phyloP scores from a whole-genome alignment of 306 rosid species.

The Vigna angularis region DNA sequence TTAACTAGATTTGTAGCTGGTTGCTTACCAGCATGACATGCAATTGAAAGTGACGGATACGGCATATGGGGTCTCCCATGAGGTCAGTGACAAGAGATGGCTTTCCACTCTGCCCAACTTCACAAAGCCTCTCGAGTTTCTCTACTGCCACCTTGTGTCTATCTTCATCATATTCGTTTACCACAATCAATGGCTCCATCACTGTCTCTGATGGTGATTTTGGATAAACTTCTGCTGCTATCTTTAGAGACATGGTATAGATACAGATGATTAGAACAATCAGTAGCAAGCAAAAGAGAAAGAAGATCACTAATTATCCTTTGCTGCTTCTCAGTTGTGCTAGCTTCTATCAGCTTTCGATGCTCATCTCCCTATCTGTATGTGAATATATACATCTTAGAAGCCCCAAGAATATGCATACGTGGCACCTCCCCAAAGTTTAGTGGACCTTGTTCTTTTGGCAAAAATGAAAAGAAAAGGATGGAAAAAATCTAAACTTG shows the following conservation, averaged over 20 bases:
- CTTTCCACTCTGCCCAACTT: slow-evolving; percentile 70
- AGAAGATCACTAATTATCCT: slow-evolving; percentile 26
- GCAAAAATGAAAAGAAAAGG: slow-evolving; percentile 14
- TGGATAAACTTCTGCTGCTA: slow-evolving; percentile 62
- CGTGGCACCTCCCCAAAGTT: slow-evolving; percentile 61
- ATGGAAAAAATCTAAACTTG: slow-evolving; percentile 27
- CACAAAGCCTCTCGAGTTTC: slow-evolving; percentile 81
- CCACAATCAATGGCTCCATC: slow-evolving; percentile 41
- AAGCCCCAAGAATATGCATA: slow-evolving; percentile 45
- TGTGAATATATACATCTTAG: slow-evolving; percentile 44
- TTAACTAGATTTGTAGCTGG: slow-evolving; percentile 9
- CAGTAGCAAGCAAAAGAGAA: slow-evolving; percentile 12
- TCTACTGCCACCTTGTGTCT: slow-evolving; percentile 71
- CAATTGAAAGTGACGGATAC: slow-evolving; percentile 75
- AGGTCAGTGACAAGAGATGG: slow-evolving; percentile 86
- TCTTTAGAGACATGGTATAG: slow-evolving; percentile 60
- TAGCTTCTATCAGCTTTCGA: slow-evolving; percentile 40
- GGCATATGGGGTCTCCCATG: slow-evolving; percentile 89
- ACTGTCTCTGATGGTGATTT: slow-evolving; percentile 34
- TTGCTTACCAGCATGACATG: slow-evolving; percentile 94
- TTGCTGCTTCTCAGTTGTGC: slow-evolving; percentile 41
- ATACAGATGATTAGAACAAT: background rate
- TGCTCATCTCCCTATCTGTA: slow-evolving; percentile 35
- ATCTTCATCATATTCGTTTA: slow-evolving; percentile 75
- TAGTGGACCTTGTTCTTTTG: slow-evolving; percentile 49